Evolutionary conservation across 768 basidiomycete species (phyloP).

Genomic region (Agrocybe pediades): DNA sequence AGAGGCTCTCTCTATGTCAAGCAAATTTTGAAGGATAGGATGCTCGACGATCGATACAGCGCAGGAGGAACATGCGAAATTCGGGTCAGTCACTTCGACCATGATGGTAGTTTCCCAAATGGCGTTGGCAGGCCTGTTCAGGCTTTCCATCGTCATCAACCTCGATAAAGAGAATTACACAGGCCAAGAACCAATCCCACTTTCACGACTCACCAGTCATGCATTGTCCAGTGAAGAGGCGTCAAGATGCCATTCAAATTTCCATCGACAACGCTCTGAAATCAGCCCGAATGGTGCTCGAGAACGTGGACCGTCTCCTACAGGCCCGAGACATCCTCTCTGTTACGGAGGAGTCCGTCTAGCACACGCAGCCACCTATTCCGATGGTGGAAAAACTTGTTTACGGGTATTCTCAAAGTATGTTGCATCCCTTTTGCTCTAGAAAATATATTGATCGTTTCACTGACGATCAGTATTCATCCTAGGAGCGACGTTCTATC

Average conservation of each 20-base stretch:
- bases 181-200: no score
- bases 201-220: no score
- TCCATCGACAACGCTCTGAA: slow-evolving; percentile 42
- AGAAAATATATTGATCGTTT: no score
- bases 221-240: no score
- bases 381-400: no score
- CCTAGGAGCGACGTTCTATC: no score
- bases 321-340: slow-evolving; percentile 53
- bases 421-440: no score
- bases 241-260: slow-evolving; percentile 29
- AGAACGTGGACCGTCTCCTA: slow-evolving; percentile 58
- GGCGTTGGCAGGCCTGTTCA: no score
- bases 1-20: slow-evolving; percentile 37
- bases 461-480: no score
- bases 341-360: slow-evolving; percentile 57
- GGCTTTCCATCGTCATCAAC: slow-evolving; percentile 40
- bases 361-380: slow-evolving; percentile 49
- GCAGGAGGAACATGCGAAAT: slow-evolving; percentile 18
- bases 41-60: slow-evolving; percentile 30
- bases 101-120: no score
- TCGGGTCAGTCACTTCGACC: slow-evolving; percentile 32
- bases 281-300: slow-evolving; percentile 50
- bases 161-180: slow-evolving; percentile 35
- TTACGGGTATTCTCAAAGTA: no score
- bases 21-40: slow-evolving; percentile 42